A percentile compares a stretch with the other conserved stretches of the same genome.
Conservation (phyloP, 768 basidiomycete species). For the Sporobolomyces phaffii region DNA sequence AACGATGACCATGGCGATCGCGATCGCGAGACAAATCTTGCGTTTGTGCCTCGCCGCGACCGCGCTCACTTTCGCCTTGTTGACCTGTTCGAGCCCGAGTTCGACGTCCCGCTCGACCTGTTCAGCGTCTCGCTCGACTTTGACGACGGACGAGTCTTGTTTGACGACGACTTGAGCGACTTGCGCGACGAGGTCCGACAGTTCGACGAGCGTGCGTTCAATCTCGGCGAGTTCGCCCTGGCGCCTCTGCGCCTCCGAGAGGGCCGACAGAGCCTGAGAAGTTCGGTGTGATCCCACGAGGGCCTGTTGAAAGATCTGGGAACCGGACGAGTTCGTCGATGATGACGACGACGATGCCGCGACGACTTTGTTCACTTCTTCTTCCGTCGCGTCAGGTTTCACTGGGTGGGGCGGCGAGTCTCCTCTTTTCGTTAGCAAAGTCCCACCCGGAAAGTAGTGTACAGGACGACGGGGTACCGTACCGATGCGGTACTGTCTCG, state of each 20-base stretch:
- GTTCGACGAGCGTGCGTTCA: conserved; percentile 18
- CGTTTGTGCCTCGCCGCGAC: conserved; percentile 20
- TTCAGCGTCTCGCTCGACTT: not conserved
- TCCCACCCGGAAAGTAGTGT: not conserved
- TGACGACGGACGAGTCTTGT: conserved; percentile 10
- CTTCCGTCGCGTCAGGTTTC: conserved; percentile 21
- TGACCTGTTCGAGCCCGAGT: not conserved
- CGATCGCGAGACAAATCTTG: conserved; percentile 27
- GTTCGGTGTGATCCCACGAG: not conserved
- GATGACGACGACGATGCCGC: not conserved
- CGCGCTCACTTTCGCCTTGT: not conserved
- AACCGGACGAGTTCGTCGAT: no score
- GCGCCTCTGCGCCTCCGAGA: not conserved
- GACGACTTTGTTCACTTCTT: conserved; percentile 13
- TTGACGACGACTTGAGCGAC: conserved; percentile 24
- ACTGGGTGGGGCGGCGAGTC: conserved; percentile 3
- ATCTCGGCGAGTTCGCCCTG: not conserved
- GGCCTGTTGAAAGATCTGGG: conserved; percentile 23
- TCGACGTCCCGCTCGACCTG: conserved; percentile 5
- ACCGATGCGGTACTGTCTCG: conserved; percentile 25
- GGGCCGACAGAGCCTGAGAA: not conserved
- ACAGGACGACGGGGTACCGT: not conserved
- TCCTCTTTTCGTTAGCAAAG: no score
- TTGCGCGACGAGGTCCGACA: conserved; percentile 24
- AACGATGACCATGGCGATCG: not conserved